Base-by-base conservation (phyloP, 139 green algal species). In the Chlorella ohadii region DNA sequence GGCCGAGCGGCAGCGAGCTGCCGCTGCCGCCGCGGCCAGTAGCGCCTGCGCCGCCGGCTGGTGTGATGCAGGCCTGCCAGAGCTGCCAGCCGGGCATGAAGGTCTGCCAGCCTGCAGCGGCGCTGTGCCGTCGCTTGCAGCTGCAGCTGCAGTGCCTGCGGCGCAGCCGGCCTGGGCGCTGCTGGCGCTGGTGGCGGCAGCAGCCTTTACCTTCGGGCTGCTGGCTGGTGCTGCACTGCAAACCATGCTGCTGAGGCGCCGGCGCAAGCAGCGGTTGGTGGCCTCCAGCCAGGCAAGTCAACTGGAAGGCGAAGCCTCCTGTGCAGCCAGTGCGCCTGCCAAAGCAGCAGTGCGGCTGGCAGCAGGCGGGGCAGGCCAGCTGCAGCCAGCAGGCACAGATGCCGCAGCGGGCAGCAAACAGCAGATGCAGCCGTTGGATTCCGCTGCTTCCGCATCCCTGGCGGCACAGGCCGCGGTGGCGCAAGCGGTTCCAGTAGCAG, bases 1-100 rank as follows among this genome's bases (percentile, higher is more conserved):
- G 59, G 73, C 83, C 1, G 79, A 84, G 47, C 65, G 55, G 41
- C 73, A n/a, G 27, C 34, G 33, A 1, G 44, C 78, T 19, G 36
- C n/a, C 13, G 47, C 55, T 55, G 44, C 70, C 27, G 25, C 41
- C 44, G 72, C 41, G 27, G 72, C 72, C 41, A 63, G 28, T 12
- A 3, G 19, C 27, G 20, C 41, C 41, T 28, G 38, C 39, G 5
- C 70, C 28, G 33, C 15, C 23, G 56, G 59, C 76, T 72, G 57
- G 38, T n/a, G 15, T 61, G 59, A 63, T 57, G 27, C 13, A 25
- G 76, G 36, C 22, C 33, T 28, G n/a, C 55, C 56, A 27, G 55
- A 39, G 25, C 47, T 31, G 2, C 25, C 38, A 23, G 36, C 59
- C 6, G 47, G 23, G 27, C 38, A n/a, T 0, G 70, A 39, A 38